phyloP scores from a whole-genome alignment of 1,139 yeast genomes.

The Protomyces gravidus region DNA sequence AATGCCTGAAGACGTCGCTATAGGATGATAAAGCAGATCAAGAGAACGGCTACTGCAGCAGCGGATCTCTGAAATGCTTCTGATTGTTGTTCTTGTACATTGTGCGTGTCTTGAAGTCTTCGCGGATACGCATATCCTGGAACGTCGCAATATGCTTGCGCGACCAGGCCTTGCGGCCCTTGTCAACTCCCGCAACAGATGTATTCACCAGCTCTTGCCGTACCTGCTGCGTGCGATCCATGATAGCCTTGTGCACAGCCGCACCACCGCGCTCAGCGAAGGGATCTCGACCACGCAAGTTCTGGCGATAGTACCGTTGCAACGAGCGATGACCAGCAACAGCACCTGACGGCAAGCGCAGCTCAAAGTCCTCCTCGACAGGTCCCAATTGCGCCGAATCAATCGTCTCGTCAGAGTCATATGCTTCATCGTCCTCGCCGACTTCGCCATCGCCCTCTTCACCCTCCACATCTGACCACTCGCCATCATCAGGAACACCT shows the following conservation, averaged over 20 bases:
- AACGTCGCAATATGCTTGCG: constrained; percentile 28
- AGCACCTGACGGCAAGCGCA: constrained; percentile 75
- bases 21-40: not conserved
- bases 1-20: not conserved
- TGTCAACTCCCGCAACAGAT: constrained; percentile 30
- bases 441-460: constrained; percentile 45
- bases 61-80: constrained; percentile 84
- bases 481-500: constrained; percentile 43
- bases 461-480: constrained; percentile 48
- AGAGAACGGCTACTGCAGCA: constrained; percentile 57
- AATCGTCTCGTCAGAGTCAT: constrained; percentile 48
- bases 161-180: constrained; percentile 25
- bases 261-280: constrained; percentile 66
- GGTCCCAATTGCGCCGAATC: constrained; percentile 40
- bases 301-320: constrained; percentile 80
- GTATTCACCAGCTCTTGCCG: constrained; percentile 48
- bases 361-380: constrained; percentile 60
- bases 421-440: constrained; percentile 45
- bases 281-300: constrained; percentile 60
- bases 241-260: constrained; percentile 67
- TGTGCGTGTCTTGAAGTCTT: constrained; percentile 63
- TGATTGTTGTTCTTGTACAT: constrained; percentile 81
- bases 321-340: constrained; percentile 85
- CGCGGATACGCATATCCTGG: constrained; percentile 63
- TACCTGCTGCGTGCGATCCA: constrained; percentile 78